Conservation (phyloP, 768 basidiomycete species). For the Boletus rubroflammeus region DNA sequence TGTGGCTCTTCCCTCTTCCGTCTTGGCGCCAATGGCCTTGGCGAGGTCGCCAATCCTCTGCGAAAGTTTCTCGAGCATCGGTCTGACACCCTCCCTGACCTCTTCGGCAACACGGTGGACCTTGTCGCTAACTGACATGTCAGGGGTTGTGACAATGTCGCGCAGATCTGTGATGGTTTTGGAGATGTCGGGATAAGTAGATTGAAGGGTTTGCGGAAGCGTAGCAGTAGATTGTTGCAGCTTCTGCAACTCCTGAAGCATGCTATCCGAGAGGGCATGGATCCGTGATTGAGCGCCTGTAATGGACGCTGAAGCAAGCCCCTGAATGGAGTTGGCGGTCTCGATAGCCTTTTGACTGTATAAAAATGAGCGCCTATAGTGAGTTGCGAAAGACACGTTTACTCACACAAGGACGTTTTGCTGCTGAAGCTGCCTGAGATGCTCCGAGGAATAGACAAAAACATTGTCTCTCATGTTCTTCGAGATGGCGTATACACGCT, state of each 20-base stretch:
- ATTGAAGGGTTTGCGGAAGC: constrained; percentile 58
- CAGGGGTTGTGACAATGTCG: constrained; percentile 47
- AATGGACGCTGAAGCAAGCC: constrained; percentile 55
- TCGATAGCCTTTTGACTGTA: constrained; percentile 65
- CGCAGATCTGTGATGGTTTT: constrained; percentile 52
- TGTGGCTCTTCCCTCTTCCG: constrained; percentile 18
- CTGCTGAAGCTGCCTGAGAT: constrained; percentile 63
- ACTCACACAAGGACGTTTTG: constrained; percentile 65
- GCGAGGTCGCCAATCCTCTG: constrained; percentile 36
- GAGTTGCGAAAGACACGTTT: background rate
- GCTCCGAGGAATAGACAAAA: constrained; percentile 63
- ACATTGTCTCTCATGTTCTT: constrained; percentile 60
- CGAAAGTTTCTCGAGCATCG: constrained; percentile 52
- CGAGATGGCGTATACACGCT: constrained; percentile 66
- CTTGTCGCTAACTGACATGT: constrained; percentile 62
- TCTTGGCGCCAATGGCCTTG: constrained; percentile 26
- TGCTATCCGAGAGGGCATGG: constrained; percentile 57
- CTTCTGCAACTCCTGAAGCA: constrained; percentile 65
- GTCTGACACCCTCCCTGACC: constrained; percentile 57
- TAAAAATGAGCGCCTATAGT: constrained; percentile 3
- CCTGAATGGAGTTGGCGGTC: constrained; percentile 60
- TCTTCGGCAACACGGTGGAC: constrained; percentile 51
- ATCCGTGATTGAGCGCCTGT: constrained; percentile 53
- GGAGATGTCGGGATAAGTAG: constrained; percentile 53
- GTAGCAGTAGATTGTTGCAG: constrained; percentile 57